A percentile compares a stretch with the other conserved stretches of the same genome.
Evolutionary conservation across 768 basidiomycete species (phyloP).

Genomic region (Termitomyces heimii): DNA sequence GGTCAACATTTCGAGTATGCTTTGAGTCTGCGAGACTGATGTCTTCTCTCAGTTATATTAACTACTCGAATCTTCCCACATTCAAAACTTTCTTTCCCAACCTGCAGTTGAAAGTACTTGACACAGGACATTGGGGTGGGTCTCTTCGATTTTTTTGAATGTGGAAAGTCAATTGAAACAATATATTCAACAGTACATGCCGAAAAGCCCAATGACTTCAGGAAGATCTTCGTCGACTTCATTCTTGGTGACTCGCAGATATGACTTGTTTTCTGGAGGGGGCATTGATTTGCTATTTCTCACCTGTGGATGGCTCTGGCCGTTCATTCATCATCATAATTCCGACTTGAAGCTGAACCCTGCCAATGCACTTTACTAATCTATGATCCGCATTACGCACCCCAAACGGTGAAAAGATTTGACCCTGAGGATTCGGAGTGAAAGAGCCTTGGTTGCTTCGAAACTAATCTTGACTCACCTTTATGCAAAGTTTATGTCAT

Average conservation of each 20-base stretch:
- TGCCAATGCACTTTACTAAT: background rate
- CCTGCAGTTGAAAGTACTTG: conserved; percentile 50
- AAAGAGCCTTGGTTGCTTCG: background rate
- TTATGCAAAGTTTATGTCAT: too few relatives aligned
- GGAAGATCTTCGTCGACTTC: conserved; percentile 19
- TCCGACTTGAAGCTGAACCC: background rate
- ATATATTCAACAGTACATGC: conserved; percentile 52
- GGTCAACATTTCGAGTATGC: conserved; percentile 8
- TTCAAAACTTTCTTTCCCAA: conserved; percentile 66
- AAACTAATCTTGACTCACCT: background rate
- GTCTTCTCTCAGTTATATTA: conserved; percentile 54
- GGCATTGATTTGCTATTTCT: background rate
- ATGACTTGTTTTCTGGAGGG: background rate
- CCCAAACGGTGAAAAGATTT: too few relatives aligned
- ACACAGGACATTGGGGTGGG: conserved; percentile 79
- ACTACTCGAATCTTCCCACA: conserved; percentile 50
- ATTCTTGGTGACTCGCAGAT: conserved; percentile 2
- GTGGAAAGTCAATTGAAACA: background rate
- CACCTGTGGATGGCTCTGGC: background rate
- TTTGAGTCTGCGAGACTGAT: background rate
- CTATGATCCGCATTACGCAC: background rate
- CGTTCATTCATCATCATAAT: background rate
- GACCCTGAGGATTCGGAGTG: background rate
- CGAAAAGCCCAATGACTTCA: conserved; percentile 60
- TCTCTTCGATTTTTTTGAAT: background rate